Evolutionary conservation across 2,329 filamentous ascomycete genomes (phyloP), one percentile per base, ranked within the genome.

Genomic region (Pseudocercospora fuligena): DNA sequence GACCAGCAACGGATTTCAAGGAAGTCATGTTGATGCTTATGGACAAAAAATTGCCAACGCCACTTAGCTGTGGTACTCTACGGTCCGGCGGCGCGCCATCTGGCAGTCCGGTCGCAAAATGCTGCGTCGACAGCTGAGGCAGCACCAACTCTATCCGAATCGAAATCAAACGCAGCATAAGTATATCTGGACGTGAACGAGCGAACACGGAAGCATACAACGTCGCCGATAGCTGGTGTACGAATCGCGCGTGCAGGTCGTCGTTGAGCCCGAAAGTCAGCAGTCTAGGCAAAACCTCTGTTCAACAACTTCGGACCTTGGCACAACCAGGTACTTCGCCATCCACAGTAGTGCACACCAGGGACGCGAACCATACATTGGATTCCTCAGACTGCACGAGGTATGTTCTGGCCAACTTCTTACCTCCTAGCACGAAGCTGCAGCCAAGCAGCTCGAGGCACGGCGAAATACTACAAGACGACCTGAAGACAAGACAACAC

Each of bases 21-120:
- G 14, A 29, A 27, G 7, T 8, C 51, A 33, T 27, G 33, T 56
- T 7, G 27, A 27, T 11, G 16, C 25, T 19, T 3, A 56, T 56
- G 51, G 27, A 7, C 51, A 8, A 19, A 5, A n/a, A 56, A 56
- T 16, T 33, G 51, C 6, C 27, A 31, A 16, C 51, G 51, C 23
- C 51, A 56, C 16, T 12, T 23, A 27, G 21, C 8, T 31, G 51
- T 56, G 51, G 19, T 12, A 43, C 29, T 21, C n/a, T 29, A 14
- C 31, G 31, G 31, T 58, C 31, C n/a, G 56, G 56, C 56, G n/a
- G 31, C 56, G 56, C 56, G 56, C 31, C 25, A 43, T 40, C 23
- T 19, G 19, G 3, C 31, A 58, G 29, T 58, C 31, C 56, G 56
- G 56, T 58, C 56, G 56, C 56, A 58, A 43, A 58, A 43, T 58